A percentile compares a stretch with the other conserved stretches of the same genome.
Evolutionary conservation across 164 flowering plant genomes (phyloP).

Genomic region (Amborella trichopoda): DNA sequence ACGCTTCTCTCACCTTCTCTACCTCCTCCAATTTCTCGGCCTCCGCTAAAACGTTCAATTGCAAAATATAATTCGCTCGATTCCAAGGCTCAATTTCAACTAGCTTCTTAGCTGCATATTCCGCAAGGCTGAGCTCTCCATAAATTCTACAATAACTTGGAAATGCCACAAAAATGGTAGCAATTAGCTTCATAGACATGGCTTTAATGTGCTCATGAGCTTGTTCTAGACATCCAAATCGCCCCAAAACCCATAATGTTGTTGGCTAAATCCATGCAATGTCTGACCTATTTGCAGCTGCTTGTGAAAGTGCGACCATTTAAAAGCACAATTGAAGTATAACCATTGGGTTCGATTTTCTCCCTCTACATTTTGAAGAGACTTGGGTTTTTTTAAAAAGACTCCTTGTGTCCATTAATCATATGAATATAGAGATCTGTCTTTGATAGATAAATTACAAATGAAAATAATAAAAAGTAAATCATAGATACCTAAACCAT

Average conservation of each 20-base stretch:
- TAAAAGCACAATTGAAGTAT: conserved; percentile 19
- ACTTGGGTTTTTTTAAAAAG: too few species aligned
- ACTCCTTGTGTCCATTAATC: too few species aligned
- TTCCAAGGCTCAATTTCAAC: conserved; percentile 15
- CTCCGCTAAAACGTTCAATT: conserved; percentile 60
- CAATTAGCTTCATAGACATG: conserved; percentile 18
- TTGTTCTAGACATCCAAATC: conserved; percentile 17
- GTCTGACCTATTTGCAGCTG: conserved; percentile 10
- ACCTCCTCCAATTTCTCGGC: conserved; percentile 45
- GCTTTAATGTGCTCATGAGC: conserved; percentile 14
- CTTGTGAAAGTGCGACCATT: conserved; percentile 25
- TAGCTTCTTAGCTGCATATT: conserved; percentile 20
- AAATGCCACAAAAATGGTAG: conserved; percentile 19
- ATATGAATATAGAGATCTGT: too few species aligned
- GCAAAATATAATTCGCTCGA: conserved; percentile 43
- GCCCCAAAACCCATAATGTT: conserved; percentile 18
- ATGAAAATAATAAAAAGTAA: too few species aligned
- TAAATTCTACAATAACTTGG: conserved; percentile 22
- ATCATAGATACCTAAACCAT: too few species aligned
- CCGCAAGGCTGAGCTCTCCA: conserved; percentile 19
- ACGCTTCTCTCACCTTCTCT: conserved; percentile 33
- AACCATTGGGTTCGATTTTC: conserved; percentile 16
- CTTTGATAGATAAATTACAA: too few species aligned
- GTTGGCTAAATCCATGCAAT: conserved; percentile 14
- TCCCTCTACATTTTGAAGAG: too few species aligned